Evolutionary conservation across 192 early-diverging fungal species (phyloP).

Genomic region (Hyaloraphidium curvatum): DNA sequence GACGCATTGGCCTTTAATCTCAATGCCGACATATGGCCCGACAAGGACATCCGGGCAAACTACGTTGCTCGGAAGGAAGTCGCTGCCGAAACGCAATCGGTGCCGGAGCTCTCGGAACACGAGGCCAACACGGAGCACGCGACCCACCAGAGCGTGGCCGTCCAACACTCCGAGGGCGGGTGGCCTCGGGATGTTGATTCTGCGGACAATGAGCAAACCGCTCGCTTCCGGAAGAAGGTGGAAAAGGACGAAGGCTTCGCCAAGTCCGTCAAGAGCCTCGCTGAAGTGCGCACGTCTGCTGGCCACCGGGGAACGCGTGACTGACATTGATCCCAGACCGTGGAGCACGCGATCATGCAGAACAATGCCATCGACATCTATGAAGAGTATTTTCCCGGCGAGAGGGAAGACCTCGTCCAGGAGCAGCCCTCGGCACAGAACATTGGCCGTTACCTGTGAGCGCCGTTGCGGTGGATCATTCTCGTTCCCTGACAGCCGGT

Average conservation of each 20-base stretch:
- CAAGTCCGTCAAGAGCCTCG: slow-evolving; percentile 24
- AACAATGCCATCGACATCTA: slow-evolving; percentile 50
- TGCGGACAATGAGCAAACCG: slow-evolving; percentile 38
- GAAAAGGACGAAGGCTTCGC: slow-evolving; percentile 47
- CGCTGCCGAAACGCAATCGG: slow-evolving; percentile 22
- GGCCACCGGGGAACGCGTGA: not conserved
- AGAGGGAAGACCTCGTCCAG: slow-evolving; percentile 16
- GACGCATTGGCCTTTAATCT: slow-evolving; percentile 21
- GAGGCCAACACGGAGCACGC: slow-evolving; percentile 17
- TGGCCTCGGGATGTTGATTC: slow-evolving; percentile 46
- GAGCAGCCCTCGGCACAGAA: slow-evolving; percentile 31
- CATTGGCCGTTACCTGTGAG: slow-evolving; percentile 33
- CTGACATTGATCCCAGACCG: slow-evolving; percentile 8
- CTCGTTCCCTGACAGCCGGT: not conserved
- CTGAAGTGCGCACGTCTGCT: slow-evolving; percentile 8
- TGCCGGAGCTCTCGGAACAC: slow-evolving; percentile 35
- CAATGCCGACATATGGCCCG: slow-evolving; percentile 17
- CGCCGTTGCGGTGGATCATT: too few species aligned
- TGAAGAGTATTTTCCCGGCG: slow-evolving; percentile 35
- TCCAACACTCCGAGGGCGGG: slow-evolving; percentile 28
- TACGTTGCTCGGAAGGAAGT: slow-evolving; percentile 30
- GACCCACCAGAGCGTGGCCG: not conserved
- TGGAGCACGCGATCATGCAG: slow-evolving; percentile 45
- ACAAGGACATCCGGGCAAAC: slow-evolving; percentile 25
- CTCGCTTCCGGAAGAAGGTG: slow-evolving; percentile 39